Base-by-base conservation (phyloP, 768 basidiomycete species). In the Serendipita sp. region DNA sequence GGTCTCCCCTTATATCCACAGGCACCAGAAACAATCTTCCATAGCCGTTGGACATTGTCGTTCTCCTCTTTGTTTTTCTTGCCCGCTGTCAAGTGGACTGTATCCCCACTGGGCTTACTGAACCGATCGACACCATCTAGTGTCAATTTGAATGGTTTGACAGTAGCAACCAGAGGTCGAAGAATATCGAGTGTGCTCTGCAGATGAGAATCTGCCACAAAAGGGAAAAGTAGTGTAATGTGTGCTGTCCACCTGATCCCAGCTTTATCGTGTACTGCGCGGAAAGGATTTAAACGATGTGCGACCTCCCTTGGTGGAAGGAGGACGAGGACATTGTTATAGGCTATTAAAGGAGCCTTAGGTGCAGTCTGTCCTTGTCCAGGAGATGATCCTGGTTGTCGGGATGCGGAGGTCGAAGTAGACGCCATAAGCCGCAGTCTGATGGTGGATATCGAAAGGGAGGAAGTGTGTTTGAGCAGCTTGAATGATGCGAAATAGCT, bases 171-270 rank as follows among this genome's bases (percentile, higher is more conserved):
- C 18, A 66, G 47, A 16, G 66, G 65, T 15, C 65, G 67, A 4
- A 69, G 48, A 10, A 34, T 38, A 11, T 51, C 46, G 36, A 56
- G 30, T 16, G 58, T 63, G 15, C 45, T 38, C 16, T 60, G 32
- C n/a, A 71, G 68, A 34, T 35, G 44, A 3, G 32, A 28, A 7
- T 58, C 46, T 3, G 56, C 28, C 18, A 66, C 68, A 63, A 70
- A 70, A 11, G 70, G 69, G 64, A 67, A 70, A 23, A 69, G 44
- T 15, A 69, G 32, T 3, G 70, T 71, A 3, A 71, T 47, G 51
- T 70, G 70, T 16, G 70, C 64, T 46, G 70, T 70, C 70, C 70
- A 71, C 34, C 68, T 34, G n/a, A 54, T n/a, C 28, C 64, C 64
- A 2, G 68, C 64, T 36, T 70, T 70, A 65, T 70, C 70, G 64